Evolutionary conservation across 345 rosid genomes (phyloP).

Genomic region (Eutrema japonicum): DNA sequence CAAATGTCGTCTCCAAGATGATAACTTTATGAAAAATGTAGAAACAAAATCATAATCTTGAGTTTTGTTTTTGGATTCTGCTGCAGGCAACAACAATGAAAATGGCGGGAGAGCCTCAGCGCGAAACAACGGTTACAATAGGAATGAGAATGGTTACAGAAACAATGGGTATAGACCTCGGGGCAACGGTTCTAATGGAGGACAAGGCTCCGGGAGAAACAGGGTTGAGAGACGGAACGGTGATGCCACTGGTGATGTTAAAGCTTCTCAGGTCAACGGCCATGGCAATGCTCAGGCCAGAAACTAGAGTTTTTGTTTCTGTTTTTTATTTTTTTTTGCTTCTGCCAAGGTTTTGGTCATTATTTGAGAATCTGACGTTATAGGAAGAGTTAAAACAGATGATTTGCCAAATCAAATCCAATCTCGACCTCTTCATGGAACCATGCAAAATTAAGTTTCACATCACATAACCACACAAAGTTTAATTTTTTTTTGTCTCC

Average conservation of each 20-base stretch:
- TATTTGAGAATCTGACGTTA: constrained; percentile 5
- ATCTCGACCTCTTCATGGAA: too few relatives aligned
- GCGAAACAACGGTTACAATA: constrained; percentile 47
- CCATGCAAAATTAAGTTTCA: too few relatives aligned
- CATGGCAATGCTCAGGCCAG: constrained; percentile 26
- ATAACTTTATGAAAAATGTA: not conserved
- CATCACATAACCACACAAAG: too few relatives aligned
- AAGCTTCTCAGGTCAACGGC: constrained; percentile 40
- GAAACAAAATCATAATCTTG: not conserved
- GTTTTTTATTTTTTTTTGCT: not conserved
- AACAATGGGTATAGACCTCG: constrained; percentile 54
- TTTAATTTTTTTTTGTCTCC: too few relatives aligned
- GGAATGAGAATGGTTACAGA: constrained; percentile 57
- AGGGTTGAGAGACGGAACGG: constrained; percentile 14
- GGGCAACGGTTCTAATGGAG: constrained; percentile 47
- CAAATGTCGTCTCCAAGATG: constrained; percentile 6
- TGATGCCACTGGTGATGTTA: constrained; percentile 34
- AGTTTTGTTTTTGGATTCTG: not conserved
- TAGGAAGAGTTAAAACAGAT: not conserved
- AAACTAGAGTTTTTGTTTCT: constrained; percentile 28
- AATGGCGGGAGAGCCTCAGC: constrained; percentile 43
- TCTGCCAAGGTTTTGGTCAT: not conserved
- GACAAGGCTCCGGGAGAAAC: constrained; percentile 44
- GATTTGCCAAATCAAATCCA: not conserved
- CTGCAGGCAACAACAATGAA: constrained; percentile 46